phyloP scores from a whole-genome alignment of 768 basidiomycete genomes.

The Boletales sp. region DNA sequence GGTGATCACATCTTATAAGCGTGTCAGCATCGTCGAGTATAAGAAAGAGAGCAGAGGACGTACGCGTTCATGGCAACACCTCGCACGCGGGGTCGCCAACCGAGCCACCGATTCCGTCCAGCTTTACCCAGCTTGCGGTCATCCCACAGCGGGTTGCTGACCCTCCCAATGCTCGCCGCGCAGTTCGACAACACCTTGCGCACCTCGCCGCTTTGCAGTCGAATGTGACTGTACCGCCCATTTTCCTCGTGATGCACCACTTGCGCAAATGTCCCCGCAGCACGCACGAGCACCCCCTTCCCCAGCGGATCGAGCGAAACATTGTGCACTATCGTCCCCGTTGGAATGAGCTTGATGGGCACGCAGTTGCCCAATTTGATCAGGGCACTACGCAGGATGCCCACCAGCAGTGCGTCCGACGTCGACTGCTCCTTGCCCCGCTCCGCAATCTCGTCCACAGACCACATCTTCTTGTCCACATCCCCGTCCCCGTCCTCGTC shows the following conservation, averaged over 20 bases:
- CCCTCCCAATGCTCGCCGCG: slow-evolving; percentile 85
- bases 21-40: not conserved
- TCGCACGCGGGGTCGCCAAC: slow-evolving; percentile 78
- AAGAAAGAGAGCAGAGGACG: slow-evolving; percentile 21
- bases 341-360: slow-evolving; percentile 85
- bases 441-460: slow-evolving; percentile 22
- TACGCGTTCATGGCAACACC: slow-evolving; percentile 98
- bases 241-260: slow-evolving; percentile 74
- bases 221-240: slow-evolving; percentile 75
- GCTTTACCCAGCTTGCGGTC: slow-evolving; percentile 86
- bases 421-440: slow-evolving; percentile 32
- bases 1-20: slow-evolving; percentile 69
- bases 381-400: slow-evolving; percentile 78
- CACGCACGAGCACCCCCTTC: slow-evolving; percentile 78
- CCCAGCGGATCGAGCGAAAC: slow-evolving; percentile 74
- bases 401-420: slow-evolving; percentile 68
- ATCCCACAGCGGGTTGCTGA: slow-evolving; percentile 91
- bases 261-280: slow-evolving; percentile 84
- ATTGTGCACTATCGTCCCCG: slow-evolving; percentile 87
- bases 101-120: slow-evolving; percentile 84
- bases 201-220: slow-evolving; percentile 90
- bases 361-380: slow-evolving; percentile 92
- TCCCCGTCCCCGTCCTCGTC: slow-evolving; percentile 13
- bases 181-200: slow-evolving; percentile 79
- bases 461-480: slow-evolving; percentile 8